Evolutionary conservation across 805 yeast genomes (phyloP), one percentile per base, ranked within the genome.

Genomic region (Metschnikowia shivogae): DNA sequence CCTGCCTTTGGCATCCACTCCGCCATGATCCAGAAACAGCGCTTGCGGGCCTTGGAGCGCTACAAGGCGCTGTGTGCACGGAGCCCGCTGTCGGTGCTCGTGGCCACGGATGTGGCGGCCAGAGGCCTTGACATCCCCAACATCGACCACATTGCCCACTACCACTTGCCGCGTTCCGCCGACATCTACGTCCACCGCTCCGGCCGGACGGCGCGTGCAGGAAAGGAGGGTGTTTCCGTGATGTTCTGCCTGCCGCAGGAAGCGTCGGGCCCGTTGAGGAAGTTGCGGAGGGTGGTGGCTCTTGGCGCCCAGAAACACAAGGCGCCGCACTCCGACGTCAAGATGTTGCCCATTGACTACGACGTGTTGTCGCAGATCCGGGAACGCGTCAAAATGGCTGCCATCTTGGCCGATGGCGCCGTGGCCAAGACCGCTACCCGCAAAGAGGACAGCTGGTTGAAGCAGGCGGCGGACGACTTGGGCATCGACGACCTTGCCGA

Each of bases 201-300:
- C 1, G 99, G 99, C 49, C 82, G 99, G 77, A 93, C 99, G n/a
- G 98, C 96, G 0, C 84, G 99, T 73, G 97, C 95, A 1, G 93
- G 92, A 0, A 74, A 70, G 39, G 92, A 87, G 61, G 99, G 99
- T 73, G 96, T 93, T n/a, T 85, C 97, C 2, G 84, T 93, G 40
- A 82, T 89, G 79, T 72, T 93, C 43, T 89, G 97, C 58, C 86
- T 96, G 4, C 97, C 97, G 12, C 89, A 86, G 48, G 99, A 93
- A 61, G 89, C 95, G 0, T 76, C 89, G 45, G 96, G 96, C 0
- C 90, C 98, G 0, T 72, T 90, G 50, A 76, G 80, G 58, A 88
- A 86, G 64, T 74, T 92, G 44, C 73, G 92, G 55, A 80, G 73
- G 46, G 60, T 80, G 12, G 74, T 83, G 42, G 70, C 78, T 1